Percentiles rank a stretch among this genome's conserved stretches.
Conservation (phyloP, 1,284 basidiomycete genomes). For the Agaricales sp. region DNA sequence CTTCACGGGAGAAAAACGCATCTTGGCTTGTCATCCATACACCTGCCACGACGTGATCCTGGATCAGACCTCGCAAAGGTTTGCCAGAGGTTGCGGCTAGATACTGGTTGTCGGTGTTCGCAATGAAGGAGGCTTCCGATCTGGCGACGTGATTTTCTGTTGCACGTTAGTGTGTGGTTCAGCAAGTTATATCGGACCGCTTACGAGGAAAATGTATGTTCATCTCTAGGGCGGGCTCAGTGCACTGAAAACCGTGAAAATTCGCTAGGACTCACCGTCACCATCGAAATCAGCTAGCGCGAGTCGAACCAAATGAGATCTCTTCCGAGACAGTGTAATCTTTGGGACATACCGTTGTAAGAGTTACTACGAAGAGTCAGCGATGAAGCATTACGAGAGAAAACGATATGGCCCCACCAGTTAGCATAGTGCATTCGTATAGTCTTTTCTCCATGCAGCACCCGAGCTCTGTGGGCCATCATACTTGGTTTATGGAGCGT, state of each 20-base stretch:
- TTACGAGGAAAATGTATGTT: slow-evolving; percentile 98
- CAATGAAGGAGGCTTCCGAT: slow-evolving; percentile 89
- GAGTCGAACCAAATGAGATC: too few species aligned
- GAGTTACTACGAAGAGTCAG: slow-evolving; percentile 62
- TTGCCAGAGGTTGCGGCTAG: slow-evolving; percentile 97
- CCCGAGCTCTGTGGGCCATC: slow-evolving; percentile 96
- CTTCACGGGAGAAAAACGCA: slow-evolving; percentile 89
- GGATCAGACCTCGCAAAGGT: slow-evolving; percentile 94
- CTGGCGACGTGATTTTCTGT: slow-evolving; percentile 87
- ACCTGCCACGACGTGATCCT: slow-evolving; percentile 98
- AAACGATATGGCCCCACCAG: slow-evolving; percentile 50
- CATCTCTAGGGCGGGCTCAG: slow-evolving; percentile 61
- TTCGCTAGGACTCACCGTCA: slow-evolving; percentile 52
- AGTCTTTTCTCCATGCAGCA: slow-evolving; percentile 94
- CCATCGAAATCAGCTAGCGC: slow-evolving; percentile 93
- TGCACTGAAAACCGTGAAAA: slow-evolving; percentile 8
- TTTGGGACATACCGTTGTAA: slow-evolving; percentile 73
- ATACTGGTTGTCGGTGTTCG: slow-evolving; percentile 99
- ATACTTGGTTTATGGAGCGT: slow-evolving; percentile 99
- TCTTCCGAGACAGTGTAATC: too few species aligned
- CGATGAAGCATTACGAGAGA: neutral
- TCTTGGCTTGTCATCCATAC: slow-evolving; percentile 99
- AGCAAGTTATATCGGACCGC: slow-evolving; percentile 20
- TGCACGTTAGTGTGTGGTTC: slow-evolving; percentile 8
- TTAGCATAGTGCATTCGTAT: slow-evolving; percentile 99